Percentiles rank a stretch among this genome's conserved stretches.
These are phyloP conservation scores for Sordaria brevicollis DNA, from an alignment of 495 filamentous ascomycete species.

Conservation along the genomic window DNA sequence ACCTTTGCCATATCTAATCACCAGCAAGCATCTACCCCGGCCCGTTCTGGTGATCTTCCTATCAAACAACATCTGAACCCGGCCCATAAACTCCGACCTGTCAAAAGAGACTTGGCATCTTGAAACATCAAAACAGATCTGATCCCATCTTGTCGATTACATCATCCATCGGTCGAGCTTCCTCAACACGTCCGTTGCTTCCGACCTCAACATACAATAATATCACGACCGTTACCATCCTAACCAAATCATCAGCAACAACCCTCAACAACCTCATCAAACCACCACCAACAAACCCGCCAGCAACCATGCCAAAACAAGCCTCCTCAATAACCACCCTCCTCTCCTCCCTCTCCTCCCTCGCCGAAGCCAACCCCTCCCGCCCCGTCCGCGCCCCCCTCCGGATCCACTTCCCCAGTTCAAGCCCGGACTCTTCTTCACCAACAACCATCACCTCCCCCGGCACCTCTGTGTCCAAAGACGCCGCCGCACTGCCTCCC, in stretches of 20 bases:
- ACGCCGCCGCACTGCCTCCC: conserved; percentile 4
- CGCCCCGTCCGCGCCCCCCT: conserved; percentile 3
- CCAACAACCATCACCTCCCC: conserved; percentile 8
- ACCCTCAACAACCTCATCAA: conserved; percentile 6
- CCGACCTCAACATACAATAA: neutral
- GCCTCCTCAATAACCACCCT: conserved; percentile 5
- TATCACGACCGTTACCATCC: neutral
- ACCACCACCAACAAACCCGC: too few relatives aligned
- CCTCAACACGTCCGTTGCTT: neutral
- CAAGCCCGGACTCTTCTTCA: neutral
- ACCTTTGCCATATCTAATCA: neutral
- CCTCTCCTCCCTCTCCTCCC: conserved; percentile 10
- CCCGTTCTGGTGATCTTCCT: neutral
- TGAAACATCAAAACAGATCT: neutral
- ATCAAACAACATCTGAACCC: neutral
- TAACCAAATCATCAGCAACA: neutral
- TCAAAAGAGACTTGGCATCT: neutral
- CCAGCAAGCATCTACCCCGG: neutral
- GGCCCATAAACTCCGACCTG: neutral
- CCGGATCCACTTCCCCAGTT: conserved; percentile 19
- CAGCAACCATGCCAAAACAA: conserved; percentile 12
- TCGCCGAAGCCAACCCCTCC: conserved; percentile 3
- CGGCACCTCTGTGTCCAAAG: conserved; percentile 7
- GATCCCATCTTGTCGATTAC: neutral
- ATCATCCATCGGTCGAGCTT: neutral